A percentile compares a stretch with the other conserved stretches of the same genome.
phyloP scores from a whole-genome alignment of 2,329 filamentous ascomycete species.

The Seiridium unicorne region DNA sequence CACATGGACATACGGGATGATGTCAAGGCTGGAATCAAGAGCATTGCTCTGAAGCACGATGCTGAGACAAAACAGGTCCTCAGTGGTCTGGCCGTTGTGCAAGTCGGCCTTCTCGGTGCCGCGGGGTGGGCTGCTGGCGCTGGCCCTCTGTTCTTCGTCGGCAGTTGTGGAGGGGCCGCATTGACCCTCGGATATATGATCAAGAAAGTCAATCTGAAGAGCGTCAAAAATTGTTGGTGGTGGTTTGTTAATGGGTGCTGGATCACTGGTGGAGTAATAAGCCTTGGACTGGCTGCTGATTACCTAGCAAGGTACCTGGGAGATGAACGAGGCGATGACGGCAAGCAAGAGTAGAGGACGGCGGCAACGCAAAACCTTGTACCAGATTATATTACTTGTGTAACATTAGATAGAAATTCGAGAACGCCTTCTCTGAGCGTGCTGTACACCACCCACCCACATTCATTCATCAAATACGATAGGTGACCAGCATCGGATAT shows the following conservation, averaged over 20 bases:
- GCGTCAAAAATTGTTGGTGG: slow-evolving; percentile 70
- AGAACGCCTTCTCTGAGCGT: no score
- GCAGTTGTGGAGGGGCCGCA: slow-evolving; percentile 64
- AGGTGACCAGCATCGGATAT: no score
- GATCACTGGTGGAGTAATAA: slow-evolving; percentile 65
- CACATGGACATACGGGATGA: slow-evolving; percentile 91
- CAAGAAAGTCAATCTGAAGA: slow-evolving; percentile 62
- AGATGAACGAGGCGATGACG: slow-evolving; percentile 19
- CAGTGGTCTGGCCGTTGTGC: slow-evolving; percentile 65
- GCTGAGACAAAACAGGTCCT: slow-evolving; percentile 75
- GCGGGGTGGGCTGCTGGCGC: slow-evolving; percentile 68
- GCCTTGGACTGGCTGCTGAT: slow-evolving; percentile 56
- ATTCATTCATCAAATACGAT: no score
- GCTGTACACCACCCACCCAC: no score
- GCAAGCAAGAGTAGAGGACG: background rate
- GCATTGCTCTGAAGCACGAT: slow-evolving; percentile 78
- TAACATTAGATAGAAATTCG: background rate
- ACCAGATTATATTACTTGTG: background rate
- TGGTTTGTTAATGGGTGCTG: slow-evolving; percentile 73
- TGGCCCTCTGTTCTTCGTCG: slow-evolving; percentile 66
- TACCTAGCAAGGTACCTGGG: slow-evolving; percentile 53
- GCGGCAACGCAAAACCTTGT: background rate
- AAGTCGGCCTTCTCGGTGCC: slow-evolving; percentile 67
- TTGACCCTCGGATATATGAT: slow-evolving; percentile 66
- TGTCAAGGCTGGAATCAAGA: slow-evolving; percentile 82